Conservation (phyloP, 495 filamentous ascomycete species). For the Tuber umbilicatum region DNA sequence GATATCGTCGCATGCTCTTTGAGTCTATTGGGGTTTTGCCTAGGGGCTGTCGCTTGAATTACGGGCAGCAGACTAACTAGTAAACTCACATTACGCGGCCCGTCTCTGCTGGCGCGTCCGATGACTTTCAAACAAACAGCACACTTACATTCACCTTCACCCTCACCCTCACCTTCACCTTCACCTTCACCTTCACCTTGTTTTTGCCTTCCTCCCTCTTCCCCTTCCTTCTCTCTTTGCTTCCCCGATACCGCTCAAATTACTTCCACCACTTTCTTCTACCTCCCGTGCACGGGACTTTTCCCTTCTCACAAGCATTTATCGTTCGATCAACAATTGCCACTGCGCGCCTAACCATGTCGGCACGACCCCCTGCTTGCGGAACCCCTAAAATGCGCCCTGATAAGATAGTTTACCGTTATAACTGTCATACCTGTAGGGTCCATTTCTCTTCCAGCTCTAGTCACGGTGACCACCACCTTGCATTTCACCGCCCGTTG, state of each 20-base stretch:
- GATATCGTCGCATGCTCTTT: neutral
- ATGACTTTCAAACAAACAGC: neutral
- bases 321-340: neutral
- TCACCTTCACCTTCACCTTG: neutral
- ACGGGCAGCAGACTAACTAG: neutral
- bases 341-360: neutral
- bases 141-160: neutral
- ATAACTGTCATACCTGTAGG: conserved; percentile 26
- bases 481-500: conserved; percentile 13
- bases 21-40: neutral
- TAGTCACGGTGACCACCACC: conserved; percentile 12
- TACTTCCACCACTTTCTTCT: neutral
- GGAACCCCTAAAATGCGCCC: neutral
- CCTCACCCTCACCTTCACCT: neutral
- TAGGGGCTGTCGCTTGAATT: neutral
- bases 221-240: neutral
- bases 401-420: neutral
- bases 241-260: neutral
- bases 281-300: neutral
- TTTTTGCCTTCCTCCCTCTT: neutral
- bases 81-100: conserved; percentile 3
- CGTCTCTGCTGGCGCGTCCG: neutral
- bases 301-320: neutral
- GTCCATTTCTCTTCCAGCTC: conserved; percentile 16
- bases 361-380: neutral